Percentiles rank a stretch among this genome's conserved stretches.
These are phyloP conservation scores for Pneumocystis murina DNA, from an alignment of 1,139 yeast genomes.

Conservation along the genomic window DNA sequence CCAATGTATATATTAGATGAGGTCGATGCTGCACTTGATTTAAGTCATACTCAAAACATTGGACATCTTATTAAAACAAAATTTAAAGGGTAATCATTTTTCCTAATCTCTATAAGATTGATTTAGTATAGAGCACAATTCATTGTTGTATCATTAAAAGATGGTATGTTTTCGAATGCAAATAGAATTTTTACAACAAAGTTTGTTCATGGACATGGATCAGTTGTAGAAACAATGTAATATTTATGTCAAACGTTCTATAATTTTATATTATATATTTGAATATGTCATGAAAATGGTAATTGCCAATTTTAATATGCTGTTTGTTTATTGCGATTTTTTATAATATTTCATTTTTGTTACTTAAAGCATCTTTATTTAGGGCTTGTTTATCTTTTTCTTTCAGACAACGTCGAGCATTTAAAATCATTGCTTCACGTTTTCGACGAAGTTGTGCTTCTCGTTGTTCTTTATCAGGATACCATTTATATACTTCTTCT, in stretches of 20 bases:
- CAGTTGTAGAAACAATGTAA: constrained; percentile 31
- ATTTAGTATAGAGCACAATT: constrained; percentile 46
- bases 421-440: constrained; percentile 36
- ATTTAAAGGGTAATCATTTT: constrained; percentile 48
- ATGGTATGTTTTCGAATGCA: constrained; percentile 96
- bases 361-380: neutral
- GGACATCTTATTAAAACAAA: constrained; percentile 91
- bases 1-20: constrained; percentile 96
- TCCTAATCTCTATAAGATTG: neutral
- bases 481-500: constrained; percentile 23
- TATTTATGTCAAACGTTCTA: constrained; percentile 12
- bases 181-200: constrained; percentile 85
- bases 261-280: constrained; percentile 10
- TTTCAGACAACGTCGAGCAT: constrained; percentile 34
- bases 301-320: neutral
- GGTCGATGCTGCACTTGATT: constrained; percentile 94
- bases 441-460: constrained; percentile 31
- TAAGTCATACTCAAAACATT: constrained; percentile 92
- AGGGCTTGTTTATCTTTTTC: constrained; percentile 14
- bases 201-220: constrained; percentile 93
- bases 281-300: neutral
- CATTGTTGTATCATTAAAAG: constrained; percentile 89
- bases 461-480: constrained; percentile 27
- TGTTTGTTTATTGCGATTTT: neutral
- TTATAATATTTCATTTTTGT: neutral